These are phyloP conservation scores for Bimuria novae-zelandiae DNA, from an alignment of 2,329 filamentous ascomycete genomes.

Conservation along the genomic window DNA sequence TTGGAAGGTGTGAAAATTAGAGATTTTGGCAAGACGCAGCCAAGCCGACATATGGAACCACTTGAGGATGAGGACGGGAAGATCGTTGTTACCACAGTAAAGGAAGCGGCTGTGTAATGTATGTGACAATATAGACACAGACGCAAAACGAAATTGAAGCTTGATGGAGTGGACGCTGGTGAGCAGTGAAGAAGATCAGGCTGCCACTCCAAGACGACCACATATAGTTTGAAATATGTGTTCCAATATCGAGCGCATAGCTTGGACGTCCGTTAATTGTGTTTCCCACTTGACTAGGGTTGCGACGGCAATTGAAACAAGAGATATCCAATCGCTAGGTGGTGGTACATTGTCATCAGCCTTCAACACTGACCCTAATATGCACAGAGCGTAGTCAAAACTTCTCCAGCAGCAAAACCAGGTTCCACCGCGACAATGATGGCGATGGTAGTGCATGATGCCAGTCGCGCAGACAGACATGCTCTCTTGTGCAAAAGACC, in stretches of 20 bases:
- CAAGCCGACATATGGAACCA: slow-evolving; percentile 1
- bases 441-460: not conserved
- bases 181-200: no score
- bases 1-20: slow-evolving; percentile 6
- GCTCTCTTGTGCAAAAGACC: not conserved
- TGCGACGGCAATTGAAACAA: slow-evolving; percentile 1
- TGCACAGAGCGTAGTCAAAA: slow-evolving; percentile 5
- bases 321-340: slow-evolving; percentile 2
- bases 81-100: not conserved
- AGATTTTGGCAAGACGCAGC: slow-evolving; percentile 8
- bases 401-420: slow-evolving; percentile 8
- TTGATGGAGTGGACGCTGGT: no score
- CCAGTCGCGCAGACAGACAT: slow-evolving; percentile 2
- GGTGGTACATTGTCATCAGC: not conserved
- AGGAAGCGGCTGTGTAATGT: not conserved
- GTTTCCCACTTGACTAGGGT: slow-evolving; percentile 5
- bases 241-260: slow-evolving; percentile 2
- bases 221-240: not conserved
- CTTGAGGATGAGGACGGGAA: not conserved
- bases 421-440: slow-evolving; percentile 10
- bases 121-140: no score
- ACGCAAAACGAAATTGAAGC: no score
- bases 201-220: not conserved
- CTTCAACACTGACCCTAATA: slow-evolving; percentile 6
- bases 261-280: not conserved